Base-by-base conservation (phyloP, 306 rosid genomes). In the Vigna trinervia region DNA sequence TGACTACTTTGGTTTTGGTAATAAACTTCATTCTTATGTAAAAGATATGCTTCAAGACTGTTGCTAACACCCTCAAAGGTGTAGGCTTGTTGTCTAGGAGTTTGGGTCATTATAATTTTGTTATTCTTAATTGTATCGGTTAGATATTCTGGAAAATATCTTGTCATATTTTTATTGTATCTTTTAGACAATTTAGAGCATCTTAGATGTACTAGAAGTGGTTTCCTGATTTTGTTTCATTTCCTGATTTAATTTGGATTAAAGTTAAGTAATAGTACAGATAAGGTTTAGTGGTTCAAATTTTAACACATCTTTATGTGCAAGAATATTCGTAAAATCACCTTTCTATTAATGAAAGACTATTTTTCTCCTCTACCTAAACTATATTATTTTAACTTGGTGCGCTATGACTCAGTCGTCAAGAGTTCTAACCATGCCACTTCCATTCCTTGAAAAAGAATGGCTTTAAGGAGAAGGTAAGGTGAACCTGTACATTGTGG, bases 1-100 rank as follows among this genome's bases (percentile, higher is more conserved):
- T 64, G 97, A 95, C 82, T 95, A 88, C 86, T 95, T 92, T 85
- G 98, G 97, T 77, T 78, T 90, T 75, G 90, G 93, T 89, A 75
- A 85, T 85, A 63, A 59, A 20, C 47, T 85, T 65, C 39, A 13
- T 78, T 17, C 63, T 60, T 61, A 5, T 62, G 74, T 56, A 11
- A 22, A 22, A 22, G 36, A 64, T 28, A 75, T 69, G 74, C 38
- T 79, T 71, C 47, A 63, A 60, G 73, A 38, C 46, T 79, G 26
- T 74, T 59, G 28, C 41, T 57, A 67, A 73, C 61, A 34, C 48
- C 54, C 20, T n/a, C 4, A 47, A 59, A 3, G 58, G 50, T 74
- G 28, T 68, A 58, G 72, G 41, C 75, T 66, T 57, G 13, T 8
- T 63, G 50, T 70, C 8, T 63, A 59, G 54, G 79, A n/a, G 50